phyloP scores from a whole-genome alignment of 805 yeast species.

The Cyberlindnera petersonii region DNA sequence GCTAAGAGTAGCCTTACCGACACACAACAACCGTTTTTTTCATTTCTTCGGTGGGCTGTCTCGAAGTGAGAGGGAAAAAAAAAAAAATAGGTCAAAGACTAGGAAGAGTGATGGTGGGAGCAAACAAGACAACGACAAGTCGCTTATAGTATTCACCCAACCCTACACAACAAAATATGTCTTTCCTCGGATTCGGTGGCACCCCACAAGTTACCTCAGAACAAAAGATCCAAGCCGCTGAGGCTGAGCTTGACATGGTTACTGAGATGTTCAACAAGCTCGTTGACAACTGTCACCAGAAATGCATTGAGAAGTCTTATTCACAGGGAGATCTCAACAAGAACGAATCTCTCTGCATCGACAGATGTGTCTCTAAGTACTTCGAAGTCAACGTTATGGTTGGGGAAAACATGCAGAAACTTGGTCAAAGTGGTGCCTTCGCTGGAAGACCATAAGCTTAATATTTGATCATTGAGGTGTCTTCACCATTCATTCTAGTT shows the following conservation, averaged over 20 bases:
- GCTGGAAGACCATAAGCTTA: constrained; percentile 26
- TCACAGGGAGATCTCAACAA: constrained; percentile 70
- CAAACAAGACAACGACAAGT: neutral
- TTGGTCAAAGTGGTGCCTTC: constrained; percentile 42
- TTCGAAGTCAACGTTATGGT: constrained; percentile 93
- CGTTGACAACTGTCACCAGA: constrained; percentile 83
- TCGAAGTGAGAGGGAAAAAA: no score
- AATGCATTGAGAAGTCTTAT: constrained; percentile 70
- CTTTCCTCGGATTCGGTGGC: constrained; percentile 70
- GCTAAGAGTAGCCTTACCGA: no score
- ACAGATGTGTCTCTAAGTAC: constrained; percentile 93
- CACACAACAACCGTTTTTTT: no score
- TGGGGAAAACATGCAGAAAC: constrained; percentile 68
- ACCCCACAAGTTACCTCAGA: constrained; percentile 71
- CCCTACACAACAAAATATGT: constrained; percentile 39
- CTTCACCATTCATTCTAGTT: no score
- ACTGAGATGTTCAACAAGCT: constrained; percentile 95
- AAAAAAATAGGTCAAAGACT: no score
- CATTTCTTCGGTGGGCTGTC: no score
- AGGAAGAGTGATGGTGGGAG: neutral
- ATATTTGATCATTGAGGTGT: no score
- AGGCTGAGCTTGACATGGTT: constrained; percentile 94
- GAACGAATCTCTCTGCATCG: constrained; percentile 82
- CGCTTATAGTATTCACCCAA: neutral
- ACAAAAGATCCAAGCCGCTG: constrained; percentile 85